Base-by-base conservation (phyloP, 371 early-diverging fungal species). In the Dichotomocladium elegans region DNA sequence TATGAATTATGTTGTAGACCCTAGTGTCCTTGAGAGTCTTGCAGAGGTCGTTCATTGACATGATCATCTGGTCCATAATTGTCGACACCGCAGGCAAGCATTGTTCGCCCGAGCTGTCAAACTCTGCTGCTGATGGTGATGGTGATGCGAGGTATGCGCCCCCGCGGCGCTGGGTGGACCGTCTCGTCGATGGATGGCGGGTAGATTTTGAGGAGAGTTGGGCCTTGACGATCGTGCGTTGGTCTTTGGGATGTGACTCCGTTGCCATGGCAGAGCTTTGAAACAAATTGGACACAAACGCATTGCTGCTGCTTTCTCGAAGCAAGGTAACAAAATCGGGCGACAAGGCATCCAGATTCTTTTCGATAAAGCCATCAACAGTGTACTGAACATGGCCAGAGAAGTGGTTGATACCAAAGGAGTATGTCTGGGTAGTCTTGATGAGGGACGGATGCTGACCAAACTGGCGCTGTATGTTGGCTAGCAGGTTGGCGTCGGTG, bases 1-100 rank as follows among this genome's bases (percentile, higher is more conserved):
- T 70, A 69, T 91, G 91, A 61, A 92, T 75, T 45, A 95, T 68
- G 58, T 89, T 89, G 90, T 95, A 96, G 14, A 91, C 74, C 31
- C 86, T 83, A 1, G 96, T 92, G 49, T 91, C 91, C 12, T 77
- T 67, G 53, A 89, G 79, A 3, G 89, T 83, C 22, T 72, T 72
- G 33, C 84, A 77, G 11, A 92, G 56, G 53, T 90, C 88, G 24
- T 83, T 78, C 1, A 91, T 58, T 0, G 89, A 83, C 47, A 68
- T 68, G 57, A 80, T 76, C 9, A 92, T 63, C 37, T 91, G 87
- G 40, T 82, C 81, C 41, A 85, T 58, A 34, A 86, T 83, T 1
- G 90, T 87, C 19, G 79, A 79, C 19, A 85, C 83, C 44, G 70
- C 63, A n/a, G 74, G 67, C 19, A 77, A 79, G 44, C 76, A 74